These are phyloP conservation scores for Pistacia integerrima DNA, from an alignment of 345 rosid genomes.

Conservation along the genomic window DNA sequence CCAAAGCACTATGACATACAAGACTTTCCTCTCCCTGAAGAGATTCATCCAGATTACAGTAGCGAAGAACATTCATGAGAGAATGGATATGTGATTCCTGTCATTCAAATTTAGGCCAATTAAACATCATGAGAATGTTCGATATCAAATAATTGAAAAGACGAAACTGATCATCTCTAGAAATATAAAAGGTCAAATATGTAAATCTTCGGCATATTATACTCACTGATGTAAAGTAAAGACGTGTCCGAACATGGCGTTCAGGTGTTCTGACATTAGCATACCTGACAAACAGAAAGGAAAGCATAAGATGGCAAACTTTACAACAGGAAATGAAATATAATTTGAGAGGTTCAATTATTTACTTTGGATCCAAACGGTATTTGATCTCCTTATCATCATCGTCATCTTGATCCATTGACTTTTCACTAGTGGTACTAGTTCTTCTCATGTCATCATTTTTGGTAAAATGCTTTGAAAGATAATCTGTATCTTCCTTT, in stretches of 20 bases:
- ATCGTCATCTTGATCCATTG: slow-evolving; percentile 82
- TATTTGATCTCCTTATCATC: slow-evolving; percentile 94
- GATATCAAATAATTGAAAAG: too few relatives aligned
- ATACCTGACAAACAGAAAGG: slow-evolving; percentile 51
- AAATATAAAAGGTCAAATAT: not conserved
- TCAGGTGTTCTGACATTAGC: slow-evolving; percentile 99
- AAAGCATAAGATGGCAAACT: slow-evolving; percentile 12
- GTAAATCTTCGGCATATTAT: not conserved
- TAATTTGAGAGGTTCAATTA: slow-evolving; percentile 6
- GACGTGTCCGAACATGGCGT: slow-evolving; percentile 96
- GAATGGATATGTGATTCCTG: slow-evolving; percentile 99
- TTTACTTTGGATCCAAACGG: slow-evolving; percentile 92
- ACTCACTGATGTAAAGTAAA: slow-evolving; percentile 98
- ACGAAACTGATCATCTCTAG: not conserved
- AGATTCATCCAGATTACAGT: slow-evolving; percentile 94
- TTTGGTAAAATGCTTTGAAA: slow-evolving; percentile 49
- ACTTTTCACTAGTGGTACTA: slow-evolving; percentile 58
- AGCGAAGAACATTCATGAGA: slow-evolving; percentile 91
- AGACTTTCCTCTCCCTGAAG: slow-evolving; percentile 96
- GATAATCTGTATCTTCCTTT: slow-evolving; percentile 58
- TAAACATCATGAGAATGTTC: slow-evolving; percentile 7
- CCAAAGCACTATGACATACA: slow-evolving; percentile 71
- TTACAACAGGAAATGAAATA: slow-evolving; percentile 4
- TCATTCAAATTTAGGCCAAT: slow-evolving; percentile 19
- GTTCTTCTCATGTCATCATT: slow-evolving; percentile 67